Evolutionary conservation across 495 filamentous ascomycete species (phyloP), one percentile per base, ranked within the genome.

Genomic region (Penicillium steckii): DNA sequence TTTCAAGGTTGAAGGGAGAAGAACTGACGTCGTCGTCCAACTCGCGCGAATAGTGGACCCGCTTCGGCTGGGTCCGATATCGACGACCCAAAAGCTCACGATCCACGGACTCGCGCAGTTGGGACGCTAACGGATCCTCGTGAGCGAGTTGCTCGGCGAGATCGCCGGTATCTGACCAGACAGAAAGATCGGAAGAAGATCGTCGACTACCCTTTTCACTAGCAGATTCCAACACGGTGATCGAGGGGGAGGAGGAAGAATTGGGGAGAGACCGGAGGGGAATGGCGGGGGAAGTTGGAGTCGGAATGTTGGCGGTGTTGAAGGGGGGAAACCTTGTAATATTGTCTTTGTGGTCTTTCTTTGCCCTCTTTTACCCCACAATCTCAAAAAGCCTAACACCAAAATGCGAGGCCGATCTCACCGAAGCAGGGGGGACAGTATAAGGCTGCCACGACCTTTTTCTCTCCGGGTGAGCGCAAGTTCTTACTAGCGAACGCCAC

Each of bases 141-240:
- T 85, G 88, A 46, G 82, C 85, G 58, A 91, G 79, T 78, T 95
- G 92, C 74, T 96, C 91, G 57, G 88, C 88, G 52, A 97, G 81
- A 72, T 97, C 94, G 46, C 91, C 94, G 42, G 91, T 94, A 64
- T 96, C 90, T 65, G 89, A 89, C 91, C 90, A 96, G 48, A 82
- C 69, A 24, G 89, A 92, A 68, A 88, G 86, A 58, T 87, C 85
- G 46, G 87, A 90, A 59, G 77, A 77, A 48, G 77, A 80, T 18
- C 72, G 80, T 52, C 75, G 75, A 59, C 71, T 77, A 48, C 66
- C 66, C 58, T 73, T 69, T 60, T 84, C 80, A 64, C 72, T 69
- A 52, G 67, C 62, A 19, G 65, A 63, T 46, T 75, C 67, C 50
- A 78, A 52, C 23, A 68, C 55, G 44, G 66, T 61, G 55, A 67